Evolutionary conservation across 2,329 filamentous ascomycete genomes (phyloP), one percentile per base, ranked within the genome.

Genomic region (Phialocephala sp.): DNA sequence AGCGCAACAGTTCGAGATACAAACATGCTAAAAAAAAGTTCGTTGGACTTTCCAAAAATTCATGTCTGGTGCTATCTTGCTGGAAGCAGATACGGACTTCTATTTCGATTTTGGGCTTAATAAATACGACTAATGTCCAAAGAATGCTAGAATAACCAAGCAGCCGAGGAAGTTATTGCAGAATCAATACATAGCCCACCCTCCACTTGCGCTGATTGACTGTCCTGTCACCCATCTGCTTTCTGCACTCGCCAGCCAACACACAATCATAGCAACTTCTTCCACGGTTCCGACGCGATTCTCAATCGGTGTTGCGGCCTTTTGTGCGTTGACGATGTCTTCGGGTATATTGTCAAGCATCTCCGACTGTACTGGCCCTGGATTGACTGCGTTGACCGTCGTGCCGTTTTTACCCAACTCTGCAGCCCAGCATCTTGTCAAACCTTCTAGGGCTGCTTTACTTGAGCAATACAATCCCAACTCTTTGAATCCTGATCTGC

Each of bases 181-280:
- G 12, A 32, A 4, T 68, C 60, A 68, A 59, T 66, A 70, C 66
- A 69, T 68, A 52, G 64, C 63, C 66, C 69, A 69, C 1, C 69
- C 69, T 36, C 68, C 69, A 59, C 66, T 66, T n/a, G 58, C 64
- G 65, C 61, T 67, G 24, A 71, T 64, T 14, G 45, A 55, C 45
- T 69, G 68, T 18, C 82, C 82, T 67, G 83, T 84, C 14, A 84
- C 76, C 82, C 82, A 84, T 18, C 79, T 75, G 1, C 80, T 78
- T 36, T 79, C 72, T 52, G 79, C 78, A 67, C 83, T 80, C 32
- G 79, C 81, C 20, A 84, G 64, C 66, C 82, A 82, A 0, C 73
- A 81, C 2, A 84, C 82, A 8, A 79, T 78, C 64, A 72, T 80
- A 0, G 82, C 82, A 62, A 84, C 77, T 66, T 84, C 83, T 27